A percentile compares a stretch with the other conserved stretches of the same genome.
Conservation (phyloP, 2,329 filamentous ascomycete genomes). For the Zarea fungicola region DNA sequence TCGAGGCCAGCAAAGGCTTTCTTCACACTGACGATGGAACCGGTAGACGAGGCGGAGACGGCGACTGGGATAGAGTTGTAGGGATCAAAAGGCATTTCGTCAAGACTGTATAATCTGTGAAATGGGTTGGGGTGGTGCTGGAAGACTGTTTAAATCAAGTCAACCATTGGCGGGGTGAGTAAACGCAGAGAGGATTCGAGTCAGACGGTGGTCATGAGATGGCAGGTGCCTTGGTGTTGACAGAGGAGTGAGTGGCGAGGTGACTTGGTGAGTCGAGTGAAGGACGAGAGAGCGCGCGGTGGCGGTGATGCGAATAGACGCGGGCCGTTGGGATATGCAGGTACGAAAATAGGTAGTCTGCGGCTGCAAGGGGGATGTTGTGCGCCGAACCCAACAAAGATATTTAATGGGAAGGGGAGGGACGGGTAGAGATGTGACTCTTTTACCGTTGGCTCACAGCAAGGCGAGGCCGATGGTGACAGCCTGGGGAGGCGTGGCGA, state of each 20-base stretch:
- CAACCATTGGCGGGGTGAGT: constrained; percentile 26
- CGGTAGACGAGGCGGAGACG: constrained; percentile 57
- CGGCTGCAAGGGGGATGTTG: constrained; percentile 7
- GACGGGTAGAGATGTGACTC: constrained; percentile 27
- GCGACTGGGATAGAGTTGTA: constrained; percentile 52
- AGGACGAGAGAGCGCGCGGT: constrained; percentile 20
- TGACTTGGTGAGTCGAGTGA: constrained; percentile 17
- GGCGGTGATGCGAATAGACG: constrained; percentile 15
- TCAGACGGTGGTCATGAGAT: constrained; percentile 4
- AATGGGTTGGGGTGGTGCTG: constrained; percentile 20
- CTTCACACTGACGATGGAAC: constrained; percentile 52
- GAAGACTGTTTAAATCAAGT: constrained; percentile 25
- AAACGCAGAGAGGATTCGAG: background rate
- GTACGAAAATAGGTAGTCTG: constrained; percentile 11
- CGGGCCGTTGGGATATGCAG: constrained; percentile 17
- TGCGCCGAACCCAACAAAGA: background rate
- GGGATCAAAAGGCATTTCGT: constrained; percentile 56
- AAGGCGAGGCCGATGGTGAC: constrained; percentile 22
- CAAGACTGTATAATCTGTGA: constrained; percentile 28
- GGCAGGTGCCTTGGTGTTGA: background rate
- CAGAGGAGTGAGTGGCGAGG: constrained; percentile 7
- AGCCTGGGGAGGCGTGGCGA: constrained; percentile 18
- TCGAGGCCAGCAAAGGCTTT: constrained; percentile 34
- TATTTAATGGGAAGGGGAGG: constrained; percentile 2
- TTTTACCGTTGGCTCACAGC: constrained; percentile 24